phyloP scores from a whole-genome alignment of 176 grass and related monocot species.

The Typha latifolia region DNA sequence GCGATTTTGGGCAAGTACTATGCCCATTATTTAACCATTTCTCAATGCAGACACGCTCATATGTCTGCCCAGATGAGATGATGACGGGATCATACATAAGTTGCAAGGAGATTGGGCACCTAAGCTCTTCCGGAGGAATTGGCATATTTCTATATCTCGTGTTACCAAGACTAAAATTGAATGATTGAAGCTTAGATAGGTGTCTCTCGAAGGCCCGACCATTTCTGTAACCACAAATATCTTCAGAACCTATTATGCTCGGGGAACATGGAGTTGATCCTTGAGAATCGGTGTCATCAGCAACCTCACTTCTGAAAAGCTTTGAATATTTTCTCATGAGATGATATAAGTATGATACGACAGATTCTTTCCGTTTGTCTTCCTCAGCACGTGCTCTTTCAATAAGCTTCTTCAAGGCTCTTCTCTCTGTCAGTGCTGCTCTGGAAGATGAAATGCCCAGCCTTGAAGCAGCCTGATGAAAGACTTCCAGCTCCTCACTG shows the following conservation, averaged over 20 bases:
- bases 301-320: constrained; percentile 73
- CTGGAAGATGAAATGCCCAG: constrained; percentile 89
- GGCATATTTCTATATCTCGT: constrained; percentile 63
- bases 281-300: constrained; percentile 88
- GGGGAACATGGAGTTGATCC: constrained; percentile 74
- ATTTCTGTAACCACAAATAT: constrained; percentile 53
- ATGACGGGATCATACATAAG: constrained; percentile 95
- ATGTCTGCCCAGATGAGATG: constrained; percentile 94
- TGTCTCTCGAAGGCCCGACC: constrained; percentile 62
- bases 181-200: constrained; percentile 53
- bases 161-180: constrained; percentile 58
- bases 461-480: constrained; percentile 70
- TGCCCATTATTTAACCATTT: constrained; percentile 98
- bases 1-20: constrained; percentile 85
- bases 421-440: constrained; percentile 78
- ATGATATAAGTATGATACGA: constrained; percentile 75
- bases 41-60: constrained; percentile 91
- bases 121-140: constrained; percentile 82
- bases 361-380: constrained; percentile 75
- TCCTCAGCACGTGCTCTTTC: constrained; percentile 65
- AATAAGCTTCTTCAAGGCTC: constrained; percentile 90
- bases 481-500: constrained; percentile 72
- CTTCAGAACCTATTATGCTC: constrained; percentile 59
- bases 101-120: constrained; percentile 93
- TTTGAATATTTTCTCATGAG: constrained; percentile 94